Base-by-base conservation (phyloP, 768 basidiomycete species). In the Pholiota conissans region DNA sequence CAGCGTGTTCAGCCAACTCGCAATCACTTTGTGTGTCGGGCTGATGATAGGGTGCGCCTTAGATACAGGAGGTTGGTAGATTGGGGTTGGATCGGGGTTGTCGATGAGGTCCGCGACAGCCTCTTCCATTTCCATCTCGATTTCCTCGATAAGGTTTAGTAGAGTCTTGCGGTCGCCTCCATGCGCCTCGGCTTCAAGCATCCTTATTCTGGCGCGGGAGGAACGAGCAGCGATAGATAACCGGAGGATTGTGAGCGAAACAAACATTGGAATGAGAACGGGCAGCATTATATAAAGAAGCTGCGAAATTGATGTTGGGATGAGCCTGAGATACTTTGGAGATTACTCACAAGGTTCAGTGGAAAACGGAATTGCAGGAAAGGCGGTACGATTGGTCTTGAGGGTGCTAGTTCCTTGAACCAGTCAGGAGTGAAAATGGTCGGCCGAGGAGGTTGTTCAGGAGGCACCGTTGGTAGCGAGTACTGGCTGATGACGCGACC, bases 191-290 rank as follows among this genome's bases (percentile, higher is more conserved):
- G 75, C 71, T 70, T 92, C 90, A 16, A 93, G 78, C 2, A 79
- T 65, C 56, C 76, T 79, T 56, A 95, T 84, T 18, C 93, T 86
- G 14, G 75, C 74, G 3, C 82, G 83, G 3, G 91, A 93, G 0
- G 76, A 73, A 27, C 74, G 80, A 0, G 87, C 75, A 16, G 85
- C 79, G 30, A 85, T 73, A 2, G 83, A 72, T 35, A 94, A 75
- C 1, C 84, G 84, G 37, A 84, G 49, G 34, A 90, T 45, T n/a
- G 74, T 71, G 4, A 89, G 66, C 6, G 81, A 76, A 14, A 91
- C 40, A 57, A 86, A 63, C 2, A 82, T 63, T 1, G 91, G 90
- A 1, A 92, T 62, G 10, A 94, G 68, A 40, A 93, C 40, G 0
- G 93, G 92, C 9, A 91, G 70, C 16, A 83, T 55, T 0, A 74